Conservation (phyloP, 176 grass and related monocot species). For the Saccharum spontaneum region DNA sequence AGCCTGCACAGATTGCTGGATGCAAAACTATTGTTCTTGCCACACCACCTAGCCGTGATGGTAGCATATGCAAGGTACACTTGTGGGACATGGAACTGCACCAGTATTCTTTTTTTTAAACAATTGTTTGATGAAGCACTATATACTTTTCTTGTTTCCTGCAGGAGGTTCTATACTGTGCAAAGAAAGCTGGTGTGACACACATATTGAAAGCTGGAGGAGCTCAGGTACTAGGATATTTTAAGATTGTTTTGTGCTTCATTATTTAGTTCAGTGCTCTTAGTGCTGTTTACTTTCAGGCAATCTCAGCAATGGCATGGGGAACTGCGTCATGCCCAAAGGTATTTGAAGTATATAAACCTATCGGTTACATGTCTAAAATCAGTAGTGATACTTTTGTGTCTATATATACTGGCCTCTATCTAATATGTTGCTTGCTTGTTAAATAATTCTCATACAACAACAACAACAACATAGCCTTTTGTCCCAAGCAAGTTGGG, state of each 20-base stretch:
- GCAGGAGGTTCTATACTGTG: slow-evolving; percentile 97
- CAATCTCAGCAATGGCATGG: slow-evolving; percentile 96
- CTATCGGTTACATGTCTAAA: background rate
- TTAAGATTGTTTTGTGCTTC: background rate
- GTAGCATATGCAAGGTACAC: slow-evolving; percentile 94
- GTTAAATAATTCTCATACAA: slow-evolving; percentile 10
- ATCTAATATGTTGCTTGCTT: background rate
- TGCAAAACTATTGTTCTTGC: slow-evolving; percentile 96
- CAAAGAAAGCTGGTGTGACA: slow-evolving; percentile 94
- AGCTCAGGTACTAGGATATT: slow-evolving; percentile 72
- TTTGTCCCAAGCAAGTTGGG: no score
- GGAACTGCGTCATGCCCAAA: slow-evolving; percentile 89
- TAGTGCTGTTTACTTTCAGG: slow-evolving; percentile 46
- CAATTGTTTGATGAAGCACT: background rate
- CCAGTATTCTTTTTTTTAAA: background rate
- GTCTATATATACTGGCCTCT: background rate
- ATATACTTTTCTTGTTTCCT: slow-evolving; percentile 1
- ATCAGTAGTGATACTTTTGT: background rate
- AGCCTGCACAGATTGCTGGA: slow-evolving; percentile 95
- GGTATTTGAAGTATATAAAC: slow-evolving; percentile 46
- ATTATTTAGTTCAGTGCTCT: slow-evolving; percentile 8
- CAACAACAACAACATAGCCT: no score
- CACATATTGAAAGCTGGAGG: slow-evolving; percentile 92
- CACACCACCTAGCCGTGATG: slow-evolving; percentile 76
- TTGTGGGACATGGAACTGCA: background rate